A percentile compares a stretch with the other conserved stretches of the same genome.
These are phyloP conservation scores for Rhizophora mangle DNA, from an alignment of 345 rosid species.

Conservation along the genomic window DNA sequence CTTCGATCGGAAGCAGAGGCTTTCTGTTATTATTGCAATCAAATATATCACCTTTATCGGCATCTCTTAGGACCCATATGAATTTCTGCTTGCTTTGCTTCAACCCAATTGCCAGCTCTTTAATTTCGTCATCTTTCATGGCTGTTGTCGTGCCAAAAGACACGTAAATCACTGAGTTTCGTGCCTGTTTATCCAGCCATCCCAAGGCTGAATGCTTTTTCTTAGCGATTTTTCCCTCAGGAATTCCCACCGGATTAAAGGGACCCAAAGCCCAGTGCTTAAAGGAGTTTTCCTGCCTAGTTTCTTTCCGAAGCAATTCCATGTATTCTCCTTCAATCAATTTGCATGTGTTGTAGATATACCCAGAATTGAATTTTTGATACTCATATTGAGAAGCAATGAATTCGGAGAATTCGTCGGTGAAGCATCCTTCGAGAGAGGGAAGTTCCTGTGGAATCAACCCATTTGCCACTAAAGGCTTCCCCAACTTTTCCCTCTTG, in stretches of 20 bases:
- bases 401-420: conserved; percentile 32
- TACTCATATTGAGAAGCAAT: conserved; percentile 18
- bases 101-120: conserved; percentile 41
- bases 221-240: neutral
- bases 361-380: conserved; percentile 20
- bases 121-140: conserved; percentile 35
- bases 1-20: conserved; percentile 31
- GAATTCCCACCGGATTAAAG: conserved; percentile 31
- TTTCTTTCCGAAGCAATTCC: conserved; percentile 26
- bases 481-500: conserved; percentile 21
- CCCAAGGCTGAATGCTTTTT: conserved; percentile 24
- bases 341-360: conserved; percentile 44
- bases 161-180: conserved; percentile 38
- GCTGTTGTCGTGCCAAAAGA: conserved; percentile 55
- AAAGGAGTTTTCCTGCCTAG: neutral
- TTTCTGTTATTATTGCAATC: conserved; percentile 17
- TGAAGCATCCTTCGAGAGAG: conserved; percentile 45
- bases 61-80: conserved; percentile 61
- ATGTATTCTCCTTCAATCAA: conserved; percentile 34
- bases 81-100: conserved; percentile 49
- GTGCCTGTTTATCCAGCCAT: conserved; percentile 44
- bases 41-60: conserved; percentile 55
- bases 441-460: conserved; percentile 25
- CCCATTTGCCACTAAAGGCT: neutral
- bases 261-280: conserved; percentile 50